These are phyloP conservation scores for Diaporthe longicolla DNA, from an alignment of 2,329 filamentous ascomycete genomes.

Conservation along the genomic window DNA sequence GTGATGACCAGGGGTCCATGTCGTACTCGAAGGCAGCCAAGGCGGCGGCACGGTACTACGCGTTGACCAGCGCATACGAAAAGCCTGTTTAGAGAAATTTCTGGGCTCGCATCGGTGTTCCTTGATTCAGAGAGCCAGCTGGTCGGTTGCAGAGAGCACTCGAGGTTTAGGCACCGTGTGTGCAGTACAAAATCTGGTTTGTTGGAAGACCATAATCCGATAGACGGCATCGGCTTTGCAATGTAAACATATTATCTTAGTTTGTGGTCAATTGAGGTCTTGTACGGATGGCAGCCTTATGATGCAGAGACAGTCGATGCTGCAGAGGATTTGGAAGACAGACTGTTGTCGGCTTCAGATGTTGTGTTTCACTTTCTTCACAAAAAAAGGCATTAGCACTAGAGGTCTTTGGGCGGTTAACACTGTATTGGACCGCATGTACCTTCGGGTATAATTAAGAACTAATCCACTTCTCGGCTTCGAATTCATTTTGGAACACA, in stretches of 20 bases:
- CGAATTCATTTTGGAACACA: too few relatives aligned
- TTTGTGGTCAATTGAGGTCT: too few relatives aligned
- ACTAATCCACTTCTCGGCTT: too few relatives aligned
- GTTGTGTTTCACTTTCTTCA: too few relatives aligned
- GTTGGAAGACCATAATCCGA: too few relatives aligned
- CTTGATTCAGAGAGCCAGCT: not conserved
- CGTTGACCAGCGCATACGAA: not conserved
- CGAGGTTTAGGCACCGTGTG: not conserved
- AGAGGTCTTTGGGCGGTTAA: too few relatives aligned
- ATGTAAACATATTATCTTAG: too few relatives aligned
- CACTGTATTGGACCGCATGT: too few relatives aligned
- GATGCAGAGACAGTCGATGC: not conserved
- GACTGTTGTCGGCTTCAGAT: not conserved
- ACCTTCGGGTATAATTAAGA: too few relatives aligned
- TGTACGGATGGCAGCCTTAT: not conserved
- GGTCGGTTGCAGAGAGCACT: not conserved
- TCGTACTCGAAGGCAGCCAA: slow-evolving; percentile 7
- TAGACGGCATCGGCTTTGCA: not conserved
- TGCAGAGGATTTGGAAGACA: too few relatives aligned
- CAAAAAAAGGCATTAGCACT: too few relatives aligned
- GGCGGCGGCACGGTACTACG: slow-evolving; percentile 9
- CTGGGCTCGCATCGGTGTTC: too few relatives aligned
- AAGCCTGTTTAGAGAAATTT: not conserved
- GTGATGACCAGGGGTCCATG: not conserved
- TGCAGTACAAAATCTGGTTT: not conserved